Evolutionary conservation across 345 rosid genomes (phyloP), one percentile per base, ranked within the genome.

Genomic region (Excoecaria agallocha): DNA sequence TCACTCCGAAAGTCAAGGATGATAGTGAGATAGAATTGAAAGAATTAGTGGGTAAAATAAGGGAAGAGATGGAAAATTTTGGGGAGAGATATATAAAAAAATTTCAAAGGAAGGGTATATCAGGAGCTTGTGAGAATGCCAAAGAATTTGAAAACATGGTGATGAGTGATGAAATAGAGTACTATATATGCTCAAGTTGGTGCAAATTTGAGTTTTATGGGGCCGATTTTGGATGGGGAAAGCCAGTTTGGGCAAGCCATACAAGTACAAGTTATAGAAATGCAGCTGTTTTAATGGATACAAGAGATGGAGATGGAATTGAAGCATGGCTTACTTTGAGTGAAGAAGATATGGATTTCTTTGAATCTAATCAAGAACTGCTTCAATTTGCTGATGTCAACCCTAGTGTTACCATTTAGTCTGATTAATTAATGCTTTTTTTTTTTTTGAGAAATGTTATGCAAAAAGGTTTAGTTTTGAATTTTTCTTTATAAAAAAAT

Each of bases 221-320:
- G 17, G 74, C 65, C 41, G 74, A 70, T 63, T 63, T 76, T 30
- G 79, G 79, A 52, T 69, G 68, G 68, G 65, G 79, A 70, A 69
- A 17, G n/a, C 79, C 74, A 3, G 13, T 52, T 4, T 76, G 79
- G 79, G 11, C 70, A 3, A 43, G 74, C 11, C 12, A 0, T 38
- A 17, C 62, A 1, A n/a, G 37, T 3, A 12, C 6, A 6, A 2
- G 2, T 19, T 6, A 70, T 2, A 43, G 24, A 9, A 76, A 76
- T 63, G 35, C 35, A 2, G 38, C 39, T 6, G 8, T 54, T 61
- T 43, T 70, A 16, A 43, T 55, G 6, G 79, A 76, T 54, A 24
- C 79, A 39, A 70, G 52, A 16, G 79, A 76, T 12, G 79, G 70
- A 7, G 70, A 52, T 24, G 79, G 74, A 6, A 64, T 70, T 8